These are phyloP conservation scores for Suillus americanus DNA, from an alignment of 768 basidiomycete genomes.

Conservation along the genomic window DNA sequence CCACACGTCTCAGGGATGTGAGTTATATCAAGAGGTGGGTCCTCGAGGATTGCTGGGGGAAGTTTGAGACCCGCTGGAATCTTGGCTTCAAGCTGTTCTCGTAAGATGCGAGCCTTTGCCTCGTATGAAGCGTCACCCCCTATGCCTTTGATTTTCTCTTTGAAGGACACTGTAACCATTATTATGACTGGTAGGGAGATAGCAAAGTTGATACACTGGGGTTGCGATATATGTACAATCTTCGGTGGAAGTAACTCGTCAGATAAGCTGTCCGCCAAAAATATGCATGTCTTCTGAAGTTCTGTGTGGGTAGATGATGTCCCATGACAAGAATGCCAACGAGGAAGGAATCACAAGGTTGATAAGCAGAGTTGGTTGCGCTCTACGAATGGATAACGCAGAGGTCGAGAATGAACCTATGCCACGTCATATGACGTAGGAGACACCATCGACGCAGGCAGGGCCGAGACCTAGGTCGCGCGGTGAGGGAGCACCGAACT, in stretches of 20 bases:
- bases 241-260: not conserved
- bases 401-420: not conserved
- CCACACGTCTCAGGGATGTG: constrained; percentile 32
- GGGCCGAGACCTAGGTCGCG: not conserved
- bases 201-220: not conserved
- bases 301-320: not conserved
- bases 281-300: not conserved
- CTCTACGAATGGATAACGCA: not conserved
- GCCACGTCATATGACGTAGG: not conserved
- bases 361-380: not conserved
- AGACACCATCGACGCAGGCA: not conserved
- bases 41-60: constrained; percentile 15
- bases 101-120: constrained; percentile 17
- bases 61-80: constrained; percentile 22
- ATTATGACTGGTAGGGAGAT: constrained; percentile 5
- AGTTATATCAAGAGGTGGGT: constrained; percentile 32
- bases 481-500: not conserved
- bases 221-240: not conserved
- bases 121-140: constrained; percentile 23
- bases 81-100: constrained; percentile 21
- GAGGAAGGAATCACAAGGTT: not conserved
- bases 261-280: not conserved
- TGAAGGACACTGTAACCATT: constrained; percentile 15
- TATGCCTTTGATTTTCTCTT: constrained; percentile 21
- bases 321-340: not conserved